Percentiles rank a stretch among this genome's conserved stretches.
Conservation (phyloP, 2,329 filamentous ascomycete genomes). For the Neonectria sp. region DNA sequence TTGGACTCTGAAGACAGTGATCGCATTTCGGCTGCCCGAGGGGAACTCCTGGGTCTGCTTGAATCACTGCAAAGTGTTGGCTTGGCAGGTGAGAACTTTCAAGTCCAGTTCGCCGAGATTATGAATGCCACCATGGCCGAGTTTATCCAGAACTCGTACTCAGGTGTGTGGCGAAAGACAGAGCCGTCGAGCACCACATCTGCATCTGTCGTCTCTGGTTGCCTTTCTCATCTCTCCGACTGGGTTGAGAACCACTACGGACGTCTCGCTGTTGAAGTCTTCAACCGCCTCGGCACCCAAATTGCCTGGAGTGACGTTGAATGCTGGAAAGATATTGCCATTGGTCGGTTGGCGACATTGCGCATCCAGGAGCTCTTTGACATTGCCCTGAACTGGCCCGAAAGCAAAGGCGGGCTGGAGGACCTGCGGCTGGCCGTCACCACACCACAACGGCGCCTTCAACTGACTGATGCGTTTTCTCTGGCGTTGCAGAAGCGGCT, state of each 20-base stretch:
- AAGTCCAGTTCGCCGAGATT: slow-evolving; percentile 79
- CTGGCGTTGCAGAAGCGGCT: slow-evolving; percentile 75
- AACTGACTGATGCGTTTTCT: slow-evolving; percentile 80
- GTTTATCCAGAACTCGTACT: slow-evolving; percentile 74
- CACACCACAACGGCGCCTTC: slow-evolving; percentile 76
- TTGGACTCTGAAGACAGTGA: slow-evolving; percentile 43
- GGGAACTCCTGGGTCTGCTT: slow-evolving; percentile 70
- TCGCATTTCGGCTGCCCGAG: slow-evolving; percentile 58
- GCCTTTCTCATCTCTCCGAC: slow-evolving; percentile 71
- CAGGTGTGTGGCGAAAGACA: slow-evolving; percentile 70
- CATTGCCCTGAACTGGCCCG: slow-evolving; percentile 83
- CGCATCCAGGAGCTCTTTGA: slow-evolving; percentile 83
- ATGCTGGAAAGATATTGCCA: slow-evolving; percentile 79
- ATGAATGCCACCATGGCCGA: slow-evolving; percentile 77
- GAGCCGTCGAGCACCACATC: slow-evolving; percentile 33
- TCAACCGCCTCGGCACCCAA: slow-evolving; percentile 62
- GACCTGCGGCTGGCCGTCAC: slow-evolving; percentile 81
- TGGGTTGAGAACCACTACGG: slow-evolving; percentile 81
- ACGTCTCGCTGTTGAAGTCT: slow-evolving; percentile 74
- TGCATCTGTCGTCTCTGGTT: slow-evolving; percentile 62
- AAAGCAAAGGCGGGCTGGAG: slow-evolving; percentile 78
- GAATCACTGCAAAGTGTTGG: slow-evolving; percentile 75
- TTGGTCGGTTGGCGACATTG: slow-evolving; percentile 77
- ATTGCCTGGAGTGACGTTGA: slow-evolving; percentile 72
- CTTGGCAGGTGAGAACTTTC: slow-evolving; percentile 77